These are phyloP conservation scores for Senecio squalidus DNA, from an alignment of 140 eudicot species.

Conservation along the genomic window DNA sequence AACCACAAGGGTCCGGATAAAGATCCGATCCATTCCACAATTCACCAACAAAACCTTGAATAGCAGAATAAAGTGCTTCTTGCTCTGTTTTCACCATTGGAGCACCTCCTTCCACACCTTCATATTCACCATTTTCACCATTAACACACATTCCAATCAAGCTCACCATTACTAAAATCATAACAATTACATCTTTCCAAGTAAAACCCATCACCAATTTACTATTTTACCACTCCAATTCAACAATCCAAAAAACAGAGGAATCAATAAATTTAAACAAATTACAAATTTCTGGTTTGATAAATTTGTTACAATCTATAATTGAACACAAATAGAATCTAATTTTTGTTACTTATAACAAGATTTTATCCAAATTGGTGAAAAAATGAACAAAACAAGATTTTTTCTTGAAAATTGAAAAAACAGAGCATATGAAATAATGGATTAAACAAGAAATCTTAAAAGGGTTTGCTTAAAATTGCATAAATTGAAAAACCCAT, in stretches of 20 bases:
- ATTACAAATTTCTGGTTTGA: not conserved
- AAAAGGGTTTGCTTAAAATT: constrained; percentile 5
- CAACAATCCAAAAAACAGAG: not conserved
- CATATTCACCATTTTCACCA: constrained; percentile 43
- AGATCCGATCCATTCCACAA: constrained; percentile 93
- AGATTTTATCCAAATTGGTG: not conserved
- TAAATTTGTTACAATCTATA: not conserved
- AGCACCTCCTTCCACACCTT: constrained; percentile 34
- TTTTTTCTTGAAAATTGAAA: not conserved
- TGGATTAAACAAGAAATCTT: not conserved
- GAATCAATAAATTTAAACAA: not conserved
- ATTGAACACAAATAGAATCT: not conserved
- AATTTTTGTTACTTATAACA: not conserved
- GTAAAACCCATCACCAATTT: constrained; percentile 19
- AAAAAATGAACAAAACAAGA: not conserved
- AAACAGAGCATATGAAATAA: constrained; percentile 19
- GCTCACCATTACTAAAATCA: constrained; percentile 20
- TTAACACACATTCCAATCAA: constrained; percentile 22
- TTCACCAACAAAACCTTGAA: constrained; percentile 80
- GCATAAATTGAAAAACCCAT: not conserved
- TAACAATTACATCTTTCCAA: not conserved
- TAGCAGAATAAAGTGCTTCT: constrained; percentile 61
- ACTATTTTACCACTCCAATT: not conserved
- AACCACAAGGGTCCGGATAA: constrained; percentile 94
- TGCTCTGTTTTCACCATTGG: constrained; percentile 74